Base-by-base conservation (phyloP, 2,329 filamentous ascomycete species). In the Epichloe brachyelytri region DNA sequence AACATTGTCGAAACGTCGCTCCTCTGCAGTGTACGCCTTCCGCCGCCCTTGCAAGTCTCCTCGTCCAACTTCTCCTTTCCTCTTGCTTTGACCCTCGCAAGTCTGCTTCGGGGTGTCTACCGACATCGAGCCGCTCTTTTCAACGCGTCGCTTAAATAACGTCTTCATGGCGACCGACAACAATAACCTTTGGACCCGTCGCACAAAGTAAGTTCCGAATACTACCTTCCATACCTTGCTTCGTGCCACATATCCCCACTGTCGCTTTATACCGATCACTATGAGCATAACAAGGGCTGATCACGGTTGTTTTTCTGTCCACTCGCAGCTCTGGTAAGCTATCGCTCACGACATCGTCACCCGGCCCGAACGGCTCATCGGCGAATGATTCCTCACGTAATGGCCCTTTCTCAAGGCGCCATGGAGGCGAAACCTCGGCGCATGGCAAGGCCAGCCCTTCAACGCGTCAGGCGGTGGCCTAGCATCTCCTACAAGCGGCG, bases 251-350 rank as follows among this genome's bases (percentile, higher is more conserved):
- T 30, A 4, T 3, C 19, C 20, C 36, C 15, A 30, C n/a, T n/a
- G 26, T 51, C 40, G 26, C 30, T 10, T 38, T 22, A 7, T 38
- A 5, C 19, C 30, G 17, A 20, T 2, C 10, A 7, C 34, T 19
- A 20, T 33, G 11, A 39, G n/a, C 34, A 19, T 33, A 14, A 40
- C n/a, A n/a, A 39, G 33, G 33, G 40, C 46, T 49, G 34, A 49
- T 26, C 26, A 5, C 19, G 12, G 14, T 14, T 12, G 19, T 41
- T 46, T 11, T 19, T 30, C 22, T 20, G 5, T 11, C 15, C n/a
- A 30, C n/a, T 37, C 47, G 5, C 30, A 93, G 85, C 76, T 80
- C 80, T 70, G 87, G 81, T 78, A 97, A 95, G 76, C 85, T 96
- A 70, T 95, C 89, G 60, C 78, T 97, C 57, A 84, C 88, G 61